phyloP scores from a whole-genome alignment of 2,329 filamentous ascomycete species.

The Aspergillus costaricaensis region DNA sequence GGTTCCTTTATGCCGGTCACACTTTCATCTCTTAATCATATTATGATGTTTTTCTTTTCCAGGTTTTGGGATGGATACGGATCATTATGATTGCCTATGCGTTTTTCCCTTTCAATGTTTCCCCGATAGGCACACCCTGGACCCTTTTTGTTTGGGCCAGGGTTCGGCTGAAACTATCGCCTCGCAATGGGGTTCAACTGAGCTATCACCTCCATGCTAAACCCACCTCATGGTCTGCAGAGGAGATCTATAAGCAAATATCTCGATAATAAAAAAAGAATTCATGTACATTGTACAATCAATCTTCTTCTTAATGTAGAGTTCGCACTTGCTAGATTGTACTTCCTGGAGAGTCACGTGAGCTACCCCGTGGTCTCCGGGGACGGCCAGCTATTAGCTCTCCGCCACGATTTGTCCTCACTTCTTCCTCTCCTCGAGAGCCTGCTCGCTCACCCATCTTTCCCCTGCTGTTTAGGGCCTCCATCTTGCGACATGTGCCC shows the following conservation, averaged over 20 bases:
- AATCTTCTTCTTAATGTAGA: too few species aligned
- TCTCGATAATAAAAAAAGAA: neutral
- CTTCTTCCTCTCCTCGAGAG: neutral
- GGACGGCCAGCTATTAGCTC: neutral
- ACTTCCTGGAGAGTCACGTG: too few species aligned
- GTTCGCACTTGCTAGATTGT: too few species aligned
- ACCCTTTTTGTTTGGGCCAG: neutral
- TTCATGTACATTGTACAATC: neutral
- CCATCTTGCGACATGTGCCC: neutral
- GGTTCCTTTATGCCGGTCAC: neutral
- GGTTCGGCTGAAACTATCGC: neutral
- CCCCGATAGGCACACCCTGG: neutral
- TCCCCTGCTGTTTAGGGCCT: neutral
- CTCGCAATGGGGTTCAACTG: neutral
- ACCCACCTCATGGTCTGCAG: neutral
- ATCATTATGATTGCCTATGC: neutral
- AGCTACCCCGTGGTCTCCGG: neutral
- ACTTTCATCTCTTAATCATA: constrained; percentile 1
- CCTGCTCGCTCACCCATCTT: neutral
- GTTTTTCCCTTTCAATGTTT: neutral
- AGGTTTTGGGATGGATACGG: neutral
- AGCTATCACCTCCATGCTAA: neutral
- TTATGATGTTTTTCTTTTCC: neutral
- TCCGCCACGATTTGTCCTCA: neutral
- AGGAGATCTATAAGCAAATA: neutral